phyloP scores from a whole-genome alignment of 1,284 basidiomycete genomes.

The Ustilago esculenta region DNA sequence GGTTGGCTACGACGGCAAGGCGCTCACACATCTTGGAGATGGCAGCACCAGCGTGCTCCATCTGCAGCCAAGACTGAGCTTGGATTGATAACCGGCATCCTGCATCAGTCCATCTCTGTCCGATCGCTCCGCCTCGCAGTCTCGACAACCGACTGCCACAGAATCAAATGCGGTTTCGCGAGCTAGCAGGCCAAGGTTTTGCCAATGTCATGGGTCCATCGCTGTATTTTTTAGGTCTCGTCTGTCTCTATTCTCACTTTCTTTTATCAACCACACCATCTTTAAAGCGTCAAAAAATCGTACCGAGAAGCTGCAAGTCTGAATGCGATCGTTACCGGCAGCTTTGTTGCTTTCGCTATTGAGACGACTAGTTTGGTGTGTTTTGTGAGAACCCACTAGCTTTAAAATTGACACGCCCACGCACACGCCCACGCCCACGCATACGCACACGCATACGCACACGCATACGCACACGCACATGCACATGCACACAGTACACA shows the following conservation, averaged over 20 bases:
- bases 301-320: no score
- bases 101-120: neutral
- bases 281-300: no score
- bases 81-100: conserved; percentile 20
- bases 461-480: no score
- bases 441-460: no score
- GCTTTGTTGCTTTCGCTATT: no score
- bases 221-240: conserved; percentile 20
- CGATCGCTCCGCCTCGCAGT: neutral
- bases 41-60: conserved; percentile 49
- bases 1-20: conserved; percentile 48
- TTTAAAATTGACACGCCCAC: no score
- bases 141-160: neutral
- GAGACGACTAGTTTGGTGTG: no score
- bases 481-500: no score
- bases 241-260: neutral
- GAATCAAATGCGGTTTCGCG: neutral
- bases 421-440: no score
- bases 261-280: conserved; percentile 9
- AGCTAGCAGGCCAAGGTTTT: conserved; percentile 6
- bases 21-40: conserved; percentile 37
- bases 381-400: no score
- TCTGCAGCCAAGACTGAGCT: conserved; percentile 46
- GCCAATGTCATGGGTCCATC: conserved; percentile 23
- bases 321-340: no score